Evolutionary conservation across 371 early-diverging fungal genomes (phyloP).

Genomic region (Cladochytrium tenue): DNA sequence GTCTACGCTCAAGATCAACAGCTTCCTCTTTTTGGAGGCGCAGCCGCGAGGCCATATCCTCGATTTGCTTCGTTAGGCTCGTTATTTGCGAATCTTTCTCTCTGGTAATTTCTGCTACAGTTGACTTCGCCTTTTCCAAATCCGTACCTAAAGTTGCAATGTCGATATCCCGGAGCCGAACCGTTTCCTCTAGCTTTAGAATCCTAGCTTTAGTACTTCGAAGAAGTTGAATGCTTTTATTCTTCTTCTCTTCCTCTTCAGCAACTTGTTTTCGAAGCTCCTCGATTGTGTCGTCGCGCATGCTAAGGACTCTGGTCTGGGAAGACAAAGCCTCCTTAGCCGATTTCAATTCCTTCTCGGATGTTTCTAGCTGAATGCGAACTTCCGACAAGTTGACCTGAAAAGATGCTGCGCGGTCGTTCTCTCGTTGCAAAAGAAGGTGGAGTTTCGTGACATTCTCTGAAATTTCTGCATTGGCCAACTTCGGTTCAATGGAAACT

Average conservation of each 20-base stretch:
- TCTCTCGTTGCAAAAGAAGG: background rate
- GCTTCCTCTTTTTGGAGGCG: conserved; percentile 26
- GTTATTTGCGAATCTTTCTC: conserved; percentile 36
- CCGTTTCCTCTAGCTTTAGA: conserved; percentile 48
- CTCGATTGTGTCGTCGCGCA: conserved; percentile 8
- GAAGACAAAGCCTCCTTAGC: conserved; percentile 19
- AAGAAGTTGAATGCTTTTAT: conserved; percentile 50
- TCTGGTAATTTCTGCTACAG: conserved; percentile 13
- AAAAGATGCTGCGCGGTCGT: too few relatives aligned
- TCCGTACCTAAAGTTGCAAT: conserved; percentile 19
- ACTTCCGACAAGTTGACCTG: background rate
- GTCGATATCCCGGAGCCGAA: conserved; percentile 31
- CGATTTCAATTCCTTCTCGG: conserved; percentile 22
- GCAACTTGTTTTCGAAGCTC: conserved; percentile 22
- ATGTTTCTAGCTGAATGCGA: background rate
- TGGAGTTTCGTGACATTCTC: background rate
- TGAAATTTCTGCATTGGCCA: background rate
- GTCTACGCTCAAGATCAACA: conserved; percentile 10
- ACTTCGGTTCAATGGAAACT: background rate
- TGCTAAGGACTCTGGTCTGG: background rate
- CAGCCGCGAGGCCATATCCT: conserved; percentile 34
- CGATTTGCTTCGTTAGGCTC: conserved; percentile 31
- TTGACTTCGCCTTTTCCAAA: conserved; percentile 9
- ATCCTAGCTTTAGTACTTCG: conserved; percentile 51
- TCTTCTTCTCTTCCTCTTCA: conserved; percentile 56